Evolutionary conservation across 768 basidiomycete species (phyloP), one percentile per base, ranked within the genome.

Genomic region (Pleurotus salmoneostramineus): DNA sequence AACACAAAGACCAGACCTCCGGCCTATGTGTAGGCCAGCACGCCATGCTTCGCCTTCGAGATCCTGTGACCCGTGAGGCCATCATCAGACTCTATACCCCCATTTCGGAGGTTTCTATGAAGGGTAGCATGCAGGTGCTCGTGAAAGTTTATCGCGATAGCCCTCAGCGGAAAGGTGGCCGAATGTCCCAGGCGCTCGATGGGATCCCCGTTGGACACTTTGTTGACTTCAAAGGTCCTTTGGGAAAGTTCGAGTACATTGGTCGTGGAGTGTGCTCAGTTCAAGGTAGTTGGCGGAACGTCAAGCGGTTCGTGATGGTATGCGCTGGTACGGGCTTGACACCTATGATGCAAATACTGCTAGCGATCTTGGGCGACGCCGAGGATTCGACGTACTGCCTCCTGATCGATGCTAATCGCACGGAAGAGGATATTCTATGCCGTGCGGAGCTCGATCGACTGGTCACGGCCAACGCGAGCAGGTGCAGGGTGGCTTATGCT

Each of bases 21-120:
- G 85, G 85, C 6, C 69, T 87, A 27, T 80, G 80, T 0, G 72
- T 77, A n/a, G 84, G 85, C 3, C 82, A 85, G 54, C 85, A 87
- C 60, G 77, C 85, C 46, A 83, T 80, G 60, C 75, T 81, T 5
- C 76, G 84, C 1, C 64, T 85, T 11, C 58, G 3, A 65, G 69
- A 31, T 49, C 54, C 35, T 21, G 56, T 40, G 64, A 67, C 31
- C 62, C 60, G 14, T 42, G 55, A 61, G 74, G 74, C 32, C 76
- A 83, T 50, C 45, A 81, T 8, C 75, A 72, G 84, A 11, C 80
- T 83, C 0, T 87, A 85, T 59, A 86, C 84, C 0, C 84, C 84
- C 0, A 72, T 85, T n/a, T 83, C 82, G 31, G 63, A 62, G 48
- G 61, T 67, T 43, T 67, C 70, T 21, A 75, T 73, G 1, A 66